Evolutionary conservation across 2,329 filamentous ascomycete species (phyloP), one percentile per base, ranked within the genome.

Genomic region (Cladosporium cucumerinum): DNA sequence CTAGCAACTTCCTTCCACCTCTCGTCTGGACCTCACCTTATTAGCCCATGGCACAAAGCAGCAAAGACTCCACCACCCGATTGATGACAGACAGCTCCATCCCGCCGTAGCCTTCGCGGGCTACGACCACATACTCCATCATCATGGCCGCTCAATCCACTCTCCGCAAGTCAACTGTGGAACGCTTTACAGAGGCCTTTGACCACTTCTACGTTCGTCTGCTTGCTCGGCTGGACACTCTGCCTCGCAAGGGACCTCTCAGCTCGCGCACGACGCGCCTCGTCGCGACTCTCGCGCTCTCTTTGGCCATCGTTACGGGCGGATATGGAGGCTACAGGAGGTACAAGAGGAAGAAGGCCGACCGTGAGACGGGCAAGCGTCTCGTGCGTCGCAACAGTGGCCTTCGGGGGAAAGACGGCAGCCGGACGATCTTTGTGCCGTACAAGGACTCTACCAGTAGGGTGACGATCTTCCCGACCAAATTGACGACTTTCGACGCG

Each of bases 401-500:
- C 73, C 83, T 98, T 68, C 87, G 91, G 78, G 92, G 94, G 72
- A 97, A 97, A 80, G 95, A 98, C 82, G 95, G 95, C 58, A 94
- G 92, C 57, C 86, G 95, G 63, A 96, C 93, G 16, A 95, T 99
- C 65, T 98, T 95, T 74, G 95, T 99, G 30, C 93, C 94, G 1
- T 95, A 97, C 78, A 92, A 92, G 77, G 86, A 93, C 70, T 84
- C 88, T 62, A 97, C 93, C 2, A 90, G 93, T 70, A 96, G 96
- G 77, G 94, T 99, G 57, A 89, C 90, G 65, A 97, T 99, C 68
- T 84, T 92, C 74, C 89, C 90, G 6, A 99, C 93, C 30, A 97
- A 97, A 75, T 87, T 88, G 23, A 90, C 94, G 39, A 99, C 95
- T 0, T 99, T 98, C 75, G 94, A 99, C 82, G 96, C 95, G 6